A percentile compares a stretch with the other conserved stretches of the same genome.
phyloP scores from a whole-genome alignment of 2,329 filamentous ascomycete genomes.

The Tolypocladium tundrense region DNA sequence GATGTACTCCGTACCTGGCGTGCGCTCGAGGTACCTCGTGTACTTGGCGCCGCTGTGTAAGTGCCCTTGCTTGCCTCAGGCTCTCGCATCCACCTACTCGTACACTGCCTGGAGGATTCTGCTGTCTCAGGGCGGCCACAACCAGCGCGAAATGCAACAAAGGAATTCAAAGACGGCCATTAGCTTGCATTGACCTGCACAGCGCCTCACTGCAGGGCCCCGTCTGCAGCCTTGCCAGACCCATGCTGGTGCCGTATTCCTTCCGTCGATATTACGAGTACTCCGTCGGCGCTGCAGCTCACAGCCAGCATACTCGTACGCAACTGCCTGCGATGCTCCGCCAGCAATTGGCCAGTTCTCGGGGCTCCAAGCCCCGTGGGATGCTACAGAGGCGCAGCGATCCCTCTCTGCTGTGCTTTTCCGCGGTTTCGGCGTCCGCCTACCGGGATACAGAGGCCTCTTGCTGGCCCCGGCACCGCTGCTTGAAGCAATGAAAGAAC shows the following conservation, averaged over 20 bases:
- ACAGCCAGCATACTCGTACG: not conserved
- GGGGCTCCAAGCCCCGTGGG: not conserved
- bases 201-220: not conserved
- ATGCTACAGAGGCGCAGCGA: not conserved
- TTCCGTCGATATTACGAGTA: no score
- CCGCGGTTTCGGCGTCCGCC: not conserved
- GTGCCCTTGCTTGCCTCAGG: not conserved
- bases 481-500: not conserved
- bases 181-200: not conserved
- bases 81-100: not conserved
- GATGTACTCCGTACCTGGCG: not conserved
- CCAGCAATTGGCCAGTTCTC: not conserved
- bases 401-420: not conserved
- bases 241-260: not conserved
- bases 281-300: not conserved
- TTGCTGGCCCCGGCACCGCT: not conserved
- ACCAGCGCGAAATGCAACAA: not conserved
- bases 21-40: not conserved
- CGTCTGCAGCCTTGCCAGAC: not conserved
- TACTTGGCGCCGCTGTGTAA: no score
- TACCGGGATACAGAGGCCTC: not conserved
- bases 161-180: not conserved
- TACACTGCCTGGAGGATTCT: not conserved
- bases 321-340: not conserved
- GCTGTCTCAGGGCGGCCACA: not conserved